Percentiles rank a stretch among this genome's conserved stretches.
phyloP scores from a whole-genome alignment of 441 rosid species.

The Euphorbia neoarborescens region DNA sequence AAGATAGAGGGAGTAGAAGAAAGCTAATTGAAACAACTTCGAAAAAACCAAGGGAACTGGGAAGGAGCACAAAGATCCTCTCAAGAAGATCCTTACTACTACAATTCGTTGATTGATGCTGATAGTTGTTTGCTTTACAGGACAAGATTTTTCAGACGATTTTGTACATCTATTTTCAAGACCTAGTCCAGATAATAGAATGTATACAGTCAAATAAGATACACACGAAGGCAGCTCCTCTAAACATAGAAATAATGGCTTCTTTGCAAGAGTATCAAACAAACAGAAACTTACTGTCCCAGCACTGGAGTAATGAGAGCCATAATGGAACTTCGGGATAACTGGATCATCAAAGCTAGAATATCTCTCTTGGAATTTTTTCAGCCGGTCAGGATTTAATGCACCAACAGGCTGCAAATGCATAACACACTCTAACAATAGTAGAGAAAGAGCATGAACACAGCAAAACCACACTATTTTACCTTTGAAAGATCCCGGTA shows the following conservation, averaged over 20 bases:
- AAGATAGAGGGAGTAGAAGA: no score
- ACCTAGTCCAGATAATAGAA: no score
- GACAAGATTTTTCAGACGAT: no score
- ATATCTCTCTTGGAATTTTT: conserved; percentile 95
- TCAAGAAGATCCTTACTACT: no score
- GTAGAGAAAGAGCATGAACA: conserved; percentile 16
- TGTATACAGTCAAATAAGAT: background rate
- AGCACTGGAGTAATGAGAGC: conserved; percentile 98
- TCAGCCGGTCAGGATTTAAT: conserved; percentile 69
- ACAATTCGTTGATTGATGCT: no score
- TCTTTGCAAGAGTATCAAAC: conserved; percentile 15
- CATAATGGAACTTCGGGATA: conserved; percentile 98
- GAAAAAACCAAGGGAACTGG: no score
- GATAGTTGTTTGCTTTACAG: no score
- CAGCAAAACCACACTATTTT: conserved; percentile 25
- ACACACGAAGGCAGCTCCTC: background rate
- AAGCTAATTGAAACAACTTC: no score
- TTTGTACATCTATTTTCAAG: no score
- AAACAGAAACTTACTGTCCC: conserved; percentile 66
- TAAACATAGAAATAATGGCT: background rate
- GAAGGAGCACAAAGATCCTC: no score
- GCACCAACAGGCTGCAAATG: conserved; percentile 96
- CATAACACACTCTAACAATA: conserved; percentile 23
- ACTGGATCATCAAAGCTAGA: conserved; percentile 97
- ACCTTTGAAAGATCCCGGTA: conserved; percentile 99